Evolutionary conservation across 371 early-diverging fungal genomes (phyloP).

Genomic region (Chytridium lagenaria): DNA sequence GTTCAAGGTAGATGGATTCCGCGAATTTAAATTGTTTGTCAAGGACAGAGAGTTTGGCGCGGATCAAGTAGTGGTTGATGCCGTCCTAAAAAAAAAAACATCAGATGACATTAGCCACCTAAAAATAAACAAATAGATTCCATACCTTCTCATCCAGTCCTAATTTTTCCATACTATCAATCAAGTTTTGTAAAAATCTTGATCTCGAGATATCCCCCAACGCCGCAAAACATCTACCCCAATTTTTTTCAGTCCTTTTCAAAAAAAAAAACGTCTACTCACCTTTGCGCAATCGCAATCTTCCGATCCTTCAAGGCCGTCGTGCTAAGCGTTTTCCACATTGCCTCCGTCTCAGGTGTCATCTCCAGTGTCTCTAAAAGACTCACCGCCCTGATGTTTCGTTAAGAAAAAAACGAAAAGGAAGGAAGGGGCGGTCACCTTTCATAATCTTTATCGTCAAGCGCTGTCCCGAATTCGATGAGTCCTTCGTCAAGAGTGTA

Average conservation of each 20-base stretch:
- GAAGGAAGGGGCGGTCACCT: conserved; percentile 39
- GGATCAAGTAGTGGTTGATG: conserved; percentile 42
- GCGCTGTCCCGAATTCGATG: conserved; percentile 64
- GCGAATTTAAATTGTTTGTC: conserved; percentile 65
- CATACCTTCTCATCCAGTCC: conserved; percentile 32
- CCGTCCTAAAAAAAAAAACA: conserved; percentile 3
- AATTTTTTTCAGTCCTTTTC: conserved; percentile 26
- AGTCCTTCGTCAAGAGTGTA: conserved; percentile 65
- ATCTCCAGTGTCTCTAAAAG: conserved; percentile 60
- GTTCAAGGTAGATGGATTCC: conserved; percentile 59
- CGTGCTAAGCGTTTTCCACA: conserved; percentile 60
- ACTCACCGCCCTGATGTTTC: conserved; percentile 50
- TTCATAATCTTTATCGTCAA: conserved; percentile 62
- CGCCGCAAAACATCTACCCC: conserved; percentile 62
- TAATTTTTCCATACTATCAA: conserved; percentile 29
- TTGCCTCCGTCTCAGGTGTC: conserved; percentile 63
- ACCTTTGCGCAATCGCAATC: conserved; percentile 54
- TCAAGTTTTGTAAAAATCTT: conserved; percentile 48
- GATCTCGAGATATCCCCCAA: conserved; percentile 59
- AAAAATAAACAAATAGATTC: not conserved
- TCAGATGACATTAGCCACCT: no score
- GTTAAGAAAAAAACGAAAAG: not conserved
- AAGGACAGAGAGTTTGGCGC: conserved; percentile 58
- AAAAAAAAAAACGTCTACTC: conserved; percentile 10
- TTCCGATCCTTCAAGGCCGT: conserved; percentile 54